Base-by-base conservation (phyloP, 805 yeast species). In the Peterozyma toletana region DNA sequence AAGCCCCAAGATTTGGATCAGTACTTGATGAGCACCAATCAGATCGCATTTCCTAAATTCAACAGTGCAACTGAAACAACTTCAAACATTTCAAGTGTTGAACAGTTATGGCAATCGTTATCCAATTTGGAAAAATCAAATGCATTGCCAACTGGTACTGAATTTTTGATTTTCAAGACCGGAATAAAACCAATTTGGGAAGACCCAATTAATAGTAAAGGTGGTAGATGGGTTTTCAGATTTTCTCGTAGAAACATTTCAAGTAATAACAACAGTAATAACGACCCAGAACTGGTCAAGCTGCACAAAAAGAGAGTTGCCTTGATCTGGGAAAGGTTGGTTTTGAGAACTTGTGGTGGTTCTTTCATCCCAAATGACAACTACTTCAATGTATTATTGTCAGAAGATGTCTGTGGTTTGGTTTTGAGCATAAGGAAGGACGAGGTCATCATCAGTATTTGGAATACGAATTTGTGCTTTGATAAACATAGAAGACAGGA, bases 101-200 rank as follows among this genome's bases (percentile, higher is more conserved):
- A 77, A 54, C 79, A 77, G 53, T 59, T 77, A 60, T 77, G 80
- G 80, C 52, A 63, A 50, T 55, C 70, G 33, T 50, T 75, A 33
- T 47, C 67, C 9, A 57, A 59, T 27, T 52, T 77, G 45, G 70
- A 68, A 49, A 59, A 57, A 35, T 57, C 73, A 1, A 56, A 56
- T 40, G 67, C 66, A 35, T 58, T 73, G 45, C 59, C 64, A 15
- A 57, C 59, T 39, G 78, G 78, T 16, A 66, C 78, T 21, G 83
- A 79, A 54, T 65, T 73, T 43, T 73, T 77, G 47, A 58, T 80
- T 9, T 80, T 80, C 62, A 77, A 78, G 50, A 62, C 70, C 30
- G 83, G 82, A 2, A 68, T 78, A 33, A 73, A 74, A 50, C 86
- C 86, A 10, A 73, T 77, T 40, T 80, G 86, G 85, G 85, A 80